Evolutionary conservation across 805 yeast species (phyloP), one percentile per base, ranked within the genome.

Genomic region (Saccharomycopsis synnaedendra): DNA sequence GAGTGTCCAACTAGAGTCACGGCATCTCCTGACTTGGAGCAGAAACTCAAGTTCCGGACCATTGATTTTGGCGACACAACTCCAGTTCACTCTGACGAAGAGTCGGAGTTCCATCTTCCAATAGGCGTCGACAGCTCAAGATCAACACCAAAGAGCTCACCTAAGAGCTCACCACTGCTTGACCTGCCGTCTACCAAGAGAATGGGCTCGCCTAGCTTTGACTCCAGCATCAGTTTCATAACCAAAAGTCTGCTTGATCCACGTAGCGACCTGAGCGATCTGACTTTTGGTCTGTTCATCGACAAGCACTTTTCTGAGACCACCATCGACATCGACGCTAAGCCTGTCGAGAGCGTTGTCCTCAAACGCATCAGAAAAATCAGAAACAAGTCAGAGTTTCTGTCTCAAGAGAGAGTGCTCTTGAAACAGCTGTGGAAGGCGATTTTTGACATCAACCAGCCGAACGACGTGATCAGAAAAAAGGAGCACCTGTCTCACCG

Each of bases 1-100:
- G 49, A 49, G 5, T 49, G 53, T 28, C 49, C 50, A 30, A 49
- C 53, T 5, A 40, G 32, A 10, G 45, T 49, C 38, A 46, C 32
- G 35, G 50, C 47, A 2, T 36, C 53, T n/a, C 53, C 53, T 6
- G 46, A 41, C 8, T 4, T 43, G 5, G 28, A 10, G 11, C 11
- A 38, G 10, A 41, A 7, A 27, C 8, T 39, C 5, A 35, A 9
- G 10, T 5, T 35, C 29, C 8, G 41, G 5, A 42, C 10, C 41
- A 33, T 27, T n/a, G 28, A 29, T 33, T 11, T 27, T 28, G 44
- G 34, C 3, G 44, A 35, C 9, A 9, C 9, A 1, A 43, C 46
- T 10, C 41, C 43, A 6, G 32, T 32, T 31, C 19, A 28, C 33
- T 27, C 33, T 32, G 43, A 44, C 39, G 11, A 10, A 28, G 45